Evolutionary conservation across 192 early-diverging fungal species (phyloP), one percentile per base, ranked within the genome.

Genomic region (Glomus cerebriforme): DNA sequence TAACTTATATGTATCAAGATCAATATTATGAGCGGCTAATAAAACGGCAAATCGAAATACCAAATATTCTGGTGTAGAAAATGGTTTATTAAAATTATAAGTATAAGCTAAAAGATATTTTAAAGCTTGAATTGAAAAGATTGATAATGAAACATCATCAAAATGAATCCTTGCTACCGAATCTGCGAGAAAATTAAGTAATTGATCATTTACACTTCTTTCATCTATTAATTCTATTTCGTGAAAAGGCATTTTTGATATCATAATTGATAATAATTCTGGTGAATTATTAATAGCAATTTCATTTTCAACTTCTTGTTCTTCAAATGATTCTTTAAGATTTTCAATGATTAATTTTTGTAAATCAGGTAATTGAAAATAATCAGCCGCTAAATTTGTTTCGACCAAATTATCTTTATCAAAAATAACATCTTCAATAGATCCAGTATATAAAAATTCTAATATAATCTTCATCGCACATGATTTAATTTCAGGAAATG

Each of bases 381-480:
- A 71, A 71, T 71, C 69, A 15, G 69, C 69, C 3, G 69, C 69
- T 13, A n/a, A 15, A 45, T 71, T 17, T n/a, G 69, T 24, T 26
- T 71, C 69, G 27, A 71, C 15, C 24, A 45, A 22, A 71, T 37
- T 37, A 26, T 71, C 35, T 2, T 34, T 22, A 43, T 22, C 15
- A 7, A 71, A 45, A n/a, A 22, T 8, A 26, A 19, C 26, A 5
- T 69, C 32, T 15, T 24, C 22, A 22, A 71, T n/a, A 13, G 29
- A 17, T 13, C 69, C 69, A 12, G 69, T 71, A 24, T 71, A 71
- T 45, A 71, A n/a, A 71, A 71, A 71, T 45, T 71, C 69, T 43
- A 71, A 45, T 27, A 71, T 43, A 9, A 45, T 45, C 15, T 71
- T 71, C 69, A 71, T 71, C 9, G 34, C 69, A 4, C 12, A n/a